Conservation (phyloP, 352 stramenopile species). For the Phytopythium ostracodes region DNA sequence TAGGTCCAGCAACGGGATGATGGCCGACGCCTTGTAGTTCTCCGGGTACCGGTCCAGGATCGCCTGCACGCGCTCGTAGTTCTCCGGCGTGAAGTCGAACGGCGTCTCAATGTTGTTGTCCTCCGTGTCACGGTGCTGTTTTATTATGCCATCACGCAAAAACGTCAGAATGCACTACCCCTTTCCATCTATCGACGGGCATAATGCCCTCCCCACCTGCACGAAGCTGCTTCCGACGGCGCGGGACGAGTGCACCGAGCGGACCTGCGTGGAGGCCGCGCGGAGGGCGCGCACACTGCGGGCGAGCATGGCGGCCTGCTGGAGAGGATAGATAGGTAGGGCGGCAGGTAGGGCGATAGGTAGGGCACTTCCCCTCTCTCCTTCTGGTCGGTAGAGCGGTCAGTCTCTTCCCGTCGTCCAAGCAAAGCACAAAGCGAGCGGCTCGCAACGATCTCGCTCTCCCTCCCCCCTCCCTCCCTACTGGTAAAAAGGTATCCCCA, state of each 20-base stretch:
- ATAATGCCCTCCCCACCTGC: slow-evolving; percentile 11
- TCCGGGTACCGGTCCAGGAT: slow-evolving; percentile 97
- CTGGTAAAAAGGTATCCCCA: slow-evolving; percentile 10
- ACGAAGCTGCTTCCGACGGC: slow-evolving; percentile 19
- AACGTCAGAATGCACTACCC: background rate
- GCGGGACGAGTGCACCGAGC: slow-evolving; percentile 44
- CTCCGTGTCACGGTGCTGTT: slow-evolving; percentile 94
- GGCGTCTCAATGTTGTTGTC: slow-evolving; percentile 95
- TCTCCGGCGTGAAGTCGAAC: slow-evolving; percentile 98
- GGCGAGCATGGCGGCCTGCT: slow-evolving; percentile 40
- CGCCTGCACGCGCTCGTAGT: slow-evolving; percentile 94
- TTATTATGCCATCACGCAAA: background rate
- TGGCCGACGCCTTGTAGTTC: slow-evolving; percentile 98
- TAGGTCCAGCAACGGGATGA: slow-evolving; percentile 98
- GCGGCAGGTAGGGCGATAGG: background rate
- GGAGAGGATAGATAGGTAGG: too few species aligned
- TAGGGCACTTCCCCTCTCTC: too few species aligned
- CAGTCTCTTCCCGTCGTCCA: too few species aligned
- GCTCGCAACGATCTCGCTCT: background rate
- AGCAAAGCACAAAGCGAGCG: slow-evolving; percentile 1
- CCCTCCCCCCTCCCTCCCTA: too few species aligned
- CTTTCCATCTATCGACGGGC: too few species aligned
- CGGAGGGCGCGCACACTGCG: slow-evolving; percentile 42
- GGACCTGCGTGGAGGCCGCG: slow-evolving; percentile 22
- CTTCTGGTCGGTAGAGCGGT: too few species aligned